Evolutionary conservation across 768 basidiomycete species (phyloP), one percentile per base, ranked within the genome.

Genomic region (Trametes villosa): DNA sequence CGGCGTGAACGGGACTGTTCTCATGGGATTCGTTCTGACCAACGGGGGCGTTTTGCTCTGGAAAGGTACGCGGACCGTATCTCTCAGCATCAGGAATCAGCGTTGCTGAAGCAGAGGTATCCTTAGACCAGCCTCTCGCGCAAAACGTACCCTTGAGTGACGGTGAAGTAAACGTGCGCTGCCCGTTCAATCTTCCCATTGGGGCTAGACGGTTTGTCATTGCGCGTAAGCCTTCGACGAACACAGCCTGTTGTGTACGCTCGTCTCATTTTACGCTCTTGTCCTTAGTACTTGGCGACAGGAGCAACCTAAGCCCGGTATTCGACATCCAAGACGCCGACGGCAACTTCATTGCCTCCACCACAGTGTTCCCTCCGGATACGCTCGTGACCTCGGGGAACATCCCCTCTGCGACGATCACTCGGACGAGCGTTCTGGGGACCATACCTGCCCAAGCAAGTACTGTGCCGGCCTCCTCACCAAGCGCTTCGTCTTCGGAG

Each of bases 151-250:
- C 53, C 15, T 29, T 54, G 8, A 18, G 42, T 13, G 53, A 54
- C 41, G 53, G 42, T 5, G 30, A 4, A 8, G 53, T 54, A 29
- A 54, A 54, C 20, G 53, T 54, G 8, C 53, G 53, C 30, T 45
- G 41, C 29, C 53, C 53, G 0, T 30, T 45, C 11, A 54, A 54
- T n/a, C 11, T 54, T n/a, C 53, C 53, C 20, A 33, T 12, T 13
- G n/a, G 18, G 15, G 18, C 17, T 30, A 15, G 36, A 18, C 52
- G 44, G 11, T 54, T 45, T 22, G 53, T 54, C 18, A 22, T 54
- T 24, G 41, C 53, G 11, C 17, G 53, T 54, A 26, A 33, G 42
- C 33, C n/a, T n/a, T n/a, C n/a, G n/a, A n/a, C n/a, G n/a, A n/a
- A n/a, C n/a, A n/a, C n/a, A n/a, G n/a, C n/a, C n/a, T 24, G 40